phyloP scores from a whole-genome alignment of 116 monocot genomes.

The Cymodocea nodosa region DNA sequence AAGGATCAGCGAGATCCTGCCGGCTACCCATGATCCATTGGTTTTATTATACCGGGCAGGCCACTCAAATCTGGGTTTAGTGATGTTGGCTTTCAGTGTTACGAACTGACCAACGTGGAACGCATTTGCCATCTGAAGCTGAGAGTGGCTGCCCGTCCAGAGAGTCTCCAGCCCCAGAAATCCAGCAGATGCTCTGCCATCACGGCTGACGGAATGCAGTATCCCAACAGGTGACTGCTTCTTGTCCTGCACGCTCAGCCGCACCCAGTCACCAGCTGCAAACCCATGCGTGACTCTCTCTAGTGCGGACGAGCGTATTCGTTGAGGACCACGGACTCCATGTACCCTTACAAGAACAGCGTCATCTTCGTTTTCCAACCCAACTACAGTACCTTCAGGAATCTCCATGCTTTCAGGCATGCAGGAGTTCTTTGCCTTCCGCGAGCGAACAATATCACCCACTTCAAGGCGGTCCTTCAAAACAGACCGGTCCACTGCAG shows the following conservation, averaged over 20 bases:
- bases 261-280: slow-evolving; percentile 70
- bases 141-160: slow-evolving; percentile 41
- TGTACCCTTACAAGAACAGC: slow-evolving; percentile 55
- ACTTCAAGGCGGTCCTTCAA: slow-evolving; percentile 62
- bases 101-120: slow-evolving; percentile 64
- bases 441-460: slow-evolving; percentile 68
- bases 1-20: slow-evolving; percentile 40
- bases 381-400: slow-evolving; percentile 74
- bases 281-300: slow-evolving; percentile 68
- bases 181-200: slow-evolving; percentile 50
- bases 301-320: slow-evolving; percentile 42
- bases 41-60: slow-evolving; percentile 12
- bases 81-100: slow-evolving; percentile 35
- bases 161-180: slow-evolving; percentile 57
- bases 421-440: slow-evolving; percentile 51
- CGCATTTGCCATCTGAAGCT: slow-evolving; percentile 70
- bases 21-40: slow-evolving; percentile 40
- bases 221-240: slow-evolving; percentile 59
- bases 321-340: slow-evolving; percentile 51
- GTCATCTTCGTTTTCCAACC: slow-evolving; percentile 36
- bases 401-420: slow-evolving; percentile 55
- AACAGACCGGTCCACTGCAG: slow-evolving; percentile 48
- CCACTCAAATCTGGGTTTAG: slow-evolving; percentile 59
- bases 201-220: slow-evolving; percentile 57
- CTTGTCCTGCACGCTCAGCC: slow-evolving; percentile 21